Percentiles rank a stretch among this genome's conserved stretches.
Conservation (phyloP, 2,329 filamentous ascomycete genomes). For the Alternaria brassicicola region DNA sequence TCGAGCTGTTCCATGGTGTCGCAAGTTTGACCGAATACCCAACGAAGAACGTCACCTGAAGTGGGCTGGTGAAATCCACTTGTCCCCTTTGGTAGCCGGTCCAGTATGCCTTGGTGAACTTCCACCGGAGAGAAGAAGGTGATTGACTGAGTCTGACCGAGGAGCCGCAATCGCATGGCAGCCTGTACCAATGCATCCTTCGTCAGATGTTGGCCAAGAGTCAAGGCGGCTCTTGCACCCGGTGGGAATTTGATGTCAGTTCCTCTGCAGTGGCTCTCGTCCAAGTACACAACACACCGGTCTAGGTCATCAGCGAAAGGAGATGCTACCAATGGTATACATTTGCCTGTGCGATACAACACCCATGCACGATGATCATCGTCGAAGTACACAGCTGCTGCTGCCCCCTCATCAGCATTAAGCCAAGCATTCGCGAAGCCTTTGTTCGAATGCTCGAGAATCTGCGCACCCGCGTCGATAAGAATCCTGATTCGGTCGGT, state of each 20-base stretch:
- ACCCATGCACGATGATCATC: slow-evolving; percentile 55
- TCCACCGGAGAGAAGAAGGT: slow-evolving; percentile 63
- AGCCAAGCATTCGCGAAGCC: slow-evolving; percentile 61
- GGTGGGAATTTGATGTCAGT: slow-evolving; percentile 64
- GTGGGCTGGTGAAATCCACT: slow-evolving; percentile 35
- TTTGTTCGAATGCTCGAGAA: slow-evolving; percentile 65
- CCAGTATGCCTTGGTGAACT: slow-evolving; percentile 66
- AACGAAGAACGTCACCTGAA: slow-evolving; percentile 61
- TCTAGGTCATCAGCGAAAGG: slow-evolving; percentile 62
- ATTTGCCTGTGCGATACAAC: slow-evolving; percentile 48
- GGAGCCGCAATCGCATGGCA: slow-evolving; percentile 68
- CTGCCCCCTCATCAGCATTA: slow-evolving; percentile 50
- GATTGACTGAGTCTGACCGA: slow-evolving; percentile 63
- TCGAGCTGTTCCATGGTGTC: slow-evolving; percentile 64
- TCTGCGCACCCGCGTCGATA: slow-evolving; percentile 69
- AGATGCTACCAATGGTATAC: slow-evolving; percentile 58
- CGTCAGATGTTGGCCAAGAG: slow-evolving; percentile 61
- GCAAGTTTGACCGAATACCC: slow-evolving; percentile 71
- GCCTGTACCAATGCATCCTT: slow-evolving; percentile 70
- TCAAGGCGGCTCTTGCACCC: slow-evolving; percentile 59
- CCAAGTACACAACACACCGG: slow-evolving; percentile 63
- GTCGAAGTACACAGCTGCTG: slow-evolving; percentile 63
- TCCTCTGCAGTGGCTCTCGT: slow-evolving; percentile 66
- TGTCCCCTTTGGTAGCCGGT: slow-evolving; percentile 6
- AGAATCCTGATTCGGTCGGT: slow-evolving; percentile 57